Percentiles rank a stretch among this genome's conserved stretches.
Conservation (phyloP, 331 rosid genomes). For the Cydonia oblonga region DNA sequence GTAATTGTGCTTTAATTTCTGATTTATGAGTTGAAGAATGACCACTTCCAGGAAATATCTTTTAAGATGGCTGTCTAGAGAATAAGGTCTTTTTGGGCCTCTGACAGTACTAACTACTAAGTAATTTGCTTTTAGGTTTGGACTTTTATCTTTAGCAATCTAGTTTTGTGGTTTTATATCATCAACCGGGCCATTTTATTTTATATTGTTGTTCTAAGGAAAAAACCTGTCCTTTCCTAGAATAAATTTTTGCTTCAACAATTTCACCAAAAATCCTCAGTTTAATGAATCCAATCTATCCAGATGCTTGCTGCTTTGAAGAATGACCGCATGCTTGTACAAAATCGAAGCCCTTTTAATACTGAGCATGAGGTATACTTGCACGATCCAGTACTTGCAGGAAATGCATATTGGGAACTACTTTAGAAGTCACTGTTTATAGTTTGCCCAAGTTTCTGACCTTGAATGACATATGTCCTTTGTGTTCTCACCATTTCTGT, state of each 20-base stretch:
- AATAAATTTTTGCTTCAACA: constrained; percentile 9
- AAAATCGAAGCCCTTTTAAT: constrained; percentile 61
- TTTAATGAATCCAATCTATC: constrained; percentile 14
- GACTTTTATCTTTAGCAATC: neutral
- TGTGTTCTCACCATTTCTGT: constrained; percentile 18
- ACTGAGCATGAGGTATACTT: constrained; percentile 78
- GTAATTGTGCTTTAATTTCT: constrained; percentile 33
- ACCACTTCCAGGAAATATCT: constrained; percentile 12
- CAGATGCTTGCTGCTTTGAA: constrained; percentile 88
- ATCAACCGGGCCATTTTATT: neutral
- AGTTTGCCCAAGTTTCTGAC: neutral
- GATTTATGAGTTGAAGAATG: neutral
- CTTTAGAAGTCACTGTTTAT: neutral
- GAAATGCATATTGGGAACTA: neutral
- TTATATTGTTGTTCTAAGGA: neutral
- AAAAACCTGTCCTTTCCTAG: neutral
- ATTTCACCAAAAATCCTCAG: constrained; percentile 6
- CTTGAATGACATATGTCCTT: constrained; percentile 5
- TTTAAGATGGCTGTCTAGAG: neutral
- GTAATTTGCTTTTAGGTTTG: no score
- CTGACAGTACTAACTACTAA: neutral
- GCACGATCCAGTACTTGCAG: neutral
- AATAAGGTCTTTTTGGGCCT: neutral
- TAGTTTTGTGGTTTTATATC: neutral
- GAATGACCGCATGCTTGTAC: constrained; percentile 46